Base-by-base conservation (phyloP, 371 early-diverging fungal species). In the Mucor racemosus region DNA sequence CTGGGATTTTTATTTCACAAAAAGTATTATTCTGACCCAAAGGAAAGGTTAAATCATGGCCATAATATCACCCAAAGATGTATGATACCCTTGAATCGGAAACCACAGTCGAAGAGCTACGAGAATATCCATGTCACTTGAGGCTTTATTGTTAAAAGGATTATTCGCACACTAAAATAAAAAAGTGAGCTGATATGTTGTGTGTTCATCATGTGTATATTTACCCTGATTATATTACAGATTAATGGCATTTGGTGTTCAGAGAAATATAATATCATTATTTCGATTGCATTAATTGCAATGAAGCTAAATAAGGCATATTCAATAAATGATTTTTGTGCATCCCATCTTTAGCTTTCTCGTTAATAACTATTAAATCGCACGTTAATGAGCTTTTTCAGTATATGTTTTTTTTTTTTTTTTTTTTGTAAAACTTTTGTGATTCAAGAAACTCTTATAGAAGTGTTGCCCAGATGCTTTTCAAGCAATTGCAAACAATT, bases 171-270 rank as follows among this genome's bases (percentile, higher is more conserved):
- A 50, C 50, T 50, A 26, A 26, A 26, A 3, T n/a, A 26, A 26
- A 26, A 50, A 50, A 26, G 26, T 50, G 50, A 50, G 50, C 50
- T 50, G 50, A 50, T 50, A 11, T 26, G 50, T 26, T 26, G 50
- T 26, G 26, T 50, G 5, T 26, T 1, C 11, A 50, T 50, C 50
- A 50, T 50, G 50, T 50, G 50, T 8, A 26, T 9, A 21, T 11
- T 4, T 21, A 11, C 26, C 19, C 21, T 8, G 50, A 19, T 50
- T 50, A 19, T 50, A n/a, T 21, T 48, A 7, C 21, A 17, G n/a
- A 21, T 19, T 48, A 48, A 48, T 48, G 11, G 7, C 50, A 50
- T 11, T 44, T 44, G 40, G 14, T 40, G 10, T 44, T 44, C 6
- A 26, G 26, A 26, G 3, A 26, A 1, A 26, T 26, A 26, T 26